phyloP scores from a whole-genome alignment of 768 basidiomycete genomes.

The Daedaleopsis sinensis region DNA sequence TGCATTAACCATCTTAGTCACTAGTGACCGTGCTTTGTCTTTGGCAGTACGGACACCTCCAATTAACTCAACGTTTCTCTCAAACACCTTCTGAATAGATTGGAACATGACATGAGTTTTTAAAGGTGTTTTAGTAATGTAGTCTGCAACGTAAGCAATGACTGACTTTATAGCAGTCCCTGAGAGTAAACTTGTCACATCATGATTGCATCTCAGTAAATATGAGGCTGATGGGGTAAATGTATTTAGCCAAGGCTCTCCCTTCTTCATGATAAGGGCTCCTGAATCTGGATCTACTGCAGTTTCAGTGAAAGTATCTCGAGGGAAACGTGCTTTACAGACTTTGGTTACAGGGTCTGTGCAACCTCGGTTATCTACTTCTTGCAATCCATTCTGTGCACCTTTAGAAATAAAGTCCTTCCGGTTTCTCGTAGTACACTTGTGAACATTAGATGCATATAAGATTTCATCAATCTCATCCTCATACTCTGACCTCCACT shows the following conservation, averaged over 20 bases:
- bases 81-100: conserved; percentile 4
- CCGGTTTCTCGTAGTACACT: not conserved
- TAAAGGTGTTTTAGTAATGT: not conserved
- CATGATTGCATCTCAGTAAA: not conserved
- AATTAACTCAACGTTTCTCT: not conserved
- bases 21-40: not conserved
- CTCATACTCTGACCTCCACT: not conserved
- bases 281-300: conserved; percentile 1
- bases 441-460: not conserved
- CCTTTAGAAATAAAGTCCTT: not conserved
- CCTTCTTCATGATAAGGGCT: conserved; percentile 1
- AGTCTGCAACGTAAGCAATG: conserved; percentile 1
- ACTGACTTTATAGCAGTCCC: conserved; percentile 3
- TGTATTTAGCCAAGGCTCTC: conserved; percentile 2
- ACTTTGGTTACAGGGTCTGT: not conserved
- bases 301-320: not conserved
- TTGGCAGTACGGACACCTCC: not conserved
- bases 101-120: conserved; percentile 3
- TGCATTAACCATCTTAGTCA: conserved; percentile 9
- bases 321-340: not conserved
- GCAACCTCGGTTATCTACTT: not conserved
- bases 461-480: not conserved
- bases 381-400: not conserved
- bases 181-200: not conserved
- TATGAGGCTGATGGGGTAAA: not conserved